Conservation (phyloP, 768 basidiomycete species). For the Amylocystis lapponica region DNA sequence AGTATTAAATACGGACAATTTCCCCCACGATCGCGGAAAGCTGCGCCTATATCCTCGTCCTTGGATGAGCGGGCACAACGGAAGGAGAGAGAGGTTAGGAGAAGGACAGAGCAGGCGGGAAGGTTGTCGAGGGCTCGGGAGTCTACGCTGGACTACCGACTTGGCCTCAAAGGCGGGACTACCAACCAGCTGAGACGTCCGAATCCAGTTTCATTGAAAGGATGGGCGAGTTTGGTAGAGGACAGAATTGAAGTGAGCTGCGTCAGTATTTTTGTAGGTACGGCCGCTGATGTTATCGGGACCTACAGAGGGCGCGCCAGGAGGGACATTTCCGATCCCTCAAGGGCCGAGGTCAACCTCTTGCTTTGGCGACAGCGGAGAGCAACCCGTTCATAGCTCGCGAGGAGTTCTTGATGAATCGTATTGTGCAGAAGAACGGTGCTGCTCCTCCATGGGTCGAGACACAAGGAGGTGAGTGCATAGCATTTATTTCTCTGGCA, state of each 20-base stretch:
- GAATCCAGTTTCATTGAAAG: constrained; percentile 62
- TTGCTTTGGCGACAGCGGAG: constrained; percentile 38
- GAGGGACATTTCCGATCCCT: constrained; percentile 70
- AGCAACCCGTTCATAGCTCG: constrained; percentile 63
- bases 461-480: constrained; percentile 55
- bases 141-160: constrained; percentile 68
- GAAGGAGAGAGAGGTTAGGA: constrained; percentile 44
- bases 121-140: constrained; percentile 62
- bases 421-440: constrained; percentile 78
- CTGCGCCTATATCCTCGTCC: constrained; percentile 15
- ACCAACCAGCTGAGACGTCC: constrained; percentile 22
- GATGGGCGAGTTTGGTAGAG: constrained; percentile 72
- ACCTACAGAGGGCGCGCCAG: constrained; percentile 50
- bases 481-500: not conserved
- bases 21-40: constrained; percentile 18
- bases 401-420: constrained; percentile 82
- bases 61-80: constrained; percentile 35
- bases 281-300: not conserved
- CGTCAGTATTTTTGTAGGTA: not conserved
- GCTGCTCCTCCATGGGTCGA: constrained; percentile 86
- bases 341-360: constrained; percentile 58
- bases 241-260: constrained; percentile 68
- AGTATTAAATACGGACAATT: constrained; percentile 51
- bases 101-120: constrained; percentile 46
- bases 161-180: constrained; percentile 43